These are phyloP conservation scores for Fusarium mundagurra DNA, from an alignment of 2,329 filamentous ascomycete genomes.

Conservation along the genomic window DNA sequence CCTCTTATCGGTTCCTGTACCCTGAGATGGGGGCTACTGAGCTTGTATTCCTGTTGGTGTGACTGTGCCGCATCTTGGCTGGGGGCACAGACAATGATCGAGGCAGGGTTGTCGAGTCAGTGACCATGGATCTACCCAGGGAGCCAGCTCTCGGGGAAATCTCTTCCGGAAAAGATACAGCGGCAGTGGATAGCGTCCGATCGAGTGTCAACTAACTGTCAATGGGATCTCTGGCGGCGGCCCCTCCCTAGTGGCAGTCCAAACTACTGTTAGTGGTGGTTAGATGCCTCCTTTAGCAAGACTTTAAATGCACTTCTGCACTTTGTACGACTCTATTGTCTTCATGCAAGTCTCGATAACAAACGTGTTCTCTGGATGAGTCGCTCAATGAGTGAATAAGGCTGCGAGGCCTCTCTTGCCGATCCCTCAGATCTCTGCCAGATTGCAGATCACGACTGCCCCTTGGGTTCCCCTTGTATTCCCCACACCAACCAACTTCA, in stretches of 20 bases:
- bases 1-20: neutral
- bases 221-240: neutral
- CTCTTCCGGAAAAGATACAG: neutral
- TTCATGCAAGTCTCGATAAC: neutral
- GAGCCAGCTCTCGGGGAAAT: too few species aligned
- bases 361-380: neutral
- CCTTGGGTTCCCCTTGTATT: neutral
- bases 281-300: neutral
- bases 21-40: neutral
- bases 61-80: neutral
- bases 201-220: neutral
- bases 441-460: neutral
- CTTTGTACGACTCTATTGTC: rapidly evolving
- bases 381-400: neutral
- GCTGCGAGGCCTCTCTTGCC: neutral
- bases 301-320: neutral
- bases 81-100: too few species aligned
- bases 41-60: neutral
- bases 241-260: neutral
- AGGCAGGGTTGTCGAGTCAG: too few species aligned
- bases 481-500: neutral
- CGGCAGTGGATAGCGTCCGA: neutral
- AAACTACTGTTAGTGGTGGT: neutral
- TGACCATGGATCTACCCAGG: too few species aligned
- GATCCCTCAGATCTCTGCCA: neutral